Evolutionary conservation across 768 basidiomycete species (phyloP).

Genomic region (Dentipellis sp.): DNA sequence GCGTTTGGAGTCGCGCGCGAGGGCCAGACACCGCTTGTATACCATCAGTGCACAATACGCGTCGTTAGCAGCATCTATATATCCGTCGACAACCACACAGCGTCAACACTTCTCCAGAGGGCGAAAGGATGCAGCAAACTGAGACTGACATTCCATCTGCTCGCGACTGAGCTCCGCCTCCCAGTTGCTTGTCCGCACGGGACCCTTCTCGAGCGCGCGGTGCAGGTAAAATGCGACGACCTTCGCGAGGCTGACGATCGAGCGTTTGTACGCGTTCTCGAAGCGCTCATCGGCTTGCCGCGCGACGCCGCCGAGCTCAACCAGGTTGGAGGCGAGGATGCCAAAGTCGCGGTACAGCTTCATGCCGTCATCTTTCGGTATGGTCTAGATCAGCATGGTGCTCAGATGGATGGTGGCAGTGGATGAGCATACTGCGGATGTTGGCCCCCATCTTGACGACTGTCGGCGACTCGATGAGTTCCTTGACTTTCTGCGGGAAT

Average conservation of each 20-base stretch:
- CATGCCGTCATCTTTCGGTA: constrained; percentile 32
- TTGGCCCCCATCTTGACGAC: constrained; percentile 39
- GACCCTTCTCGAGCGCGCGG: constrained; percentile 32
- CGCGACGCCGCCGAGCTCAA: constrained; percentile 39
- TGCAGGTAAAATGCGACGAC: constrained; percentile 34
- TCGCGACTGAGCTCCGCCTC: constrained; percentile 25
- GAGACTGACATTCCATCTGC: constrained; percentile 31
- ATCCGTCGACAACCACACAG: too few species aligned
- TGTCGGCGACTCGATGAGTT: constrained; percentile 32
- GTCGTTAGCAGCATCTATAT: constrained; percentile 42
- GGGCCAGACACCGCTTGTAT: constrained; percentile 26
- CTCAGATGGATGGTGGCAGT: not conserved
- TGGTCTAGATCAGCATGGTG: not conserved
- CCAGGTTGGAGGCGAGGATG: constrained; percentile 29
- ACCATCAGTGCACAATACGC: constrained; percentile 38
- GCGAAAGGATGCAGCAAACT: not conserved
- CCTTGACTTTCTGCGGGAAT: constrained; percentile 35
- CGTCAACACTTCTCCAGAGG: not conserved
- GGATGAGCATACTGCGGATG: constrained; percentile 30
- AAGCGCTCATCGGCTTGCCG: constrained; percentile 29
- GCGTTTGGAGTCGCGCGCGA: constrained; percentile 19
- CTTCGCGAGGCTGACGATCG: constrained; percentile 33
- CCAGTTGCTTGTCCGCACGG: constrained; percentile 40
- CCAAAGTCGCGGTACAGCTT: constrained; percentile 41
- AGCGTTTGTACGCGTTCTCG: constrained; percentile 22